These are phyloP conservation scores for Fusarium sp. DNA, from an alignment of 2,329 filamentous ascomycete species.

Conservation along the genomic window DNA sequence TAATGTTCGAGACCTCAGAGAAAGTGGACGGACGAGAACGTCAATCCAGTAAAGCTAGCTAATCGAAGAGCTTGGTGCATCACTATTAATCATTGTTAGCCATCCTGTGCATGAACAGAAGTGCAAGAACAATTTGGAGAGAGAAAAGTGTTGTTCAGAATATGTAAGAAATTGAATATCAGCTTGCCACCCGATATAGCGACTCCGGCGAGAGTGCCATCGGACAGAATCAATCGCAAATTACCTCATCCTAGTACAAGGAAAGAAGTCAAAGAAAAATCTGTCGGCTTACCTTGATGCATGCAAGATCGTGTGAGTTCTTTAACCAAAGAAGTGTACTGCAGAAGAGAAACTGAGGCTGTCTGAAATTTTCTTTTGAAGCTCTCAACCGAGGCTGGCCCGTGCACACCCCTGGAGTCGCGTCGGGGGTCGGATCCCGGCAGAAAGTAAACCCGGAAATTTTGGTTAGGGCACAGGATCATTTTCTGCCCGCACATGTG, in stretches of 20 bases:
- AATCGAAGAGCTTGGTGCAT: not conserved
- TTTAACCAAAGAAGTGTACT: conserved; percentile 15
- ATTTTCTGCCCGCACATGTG: conserved; percentile 56
- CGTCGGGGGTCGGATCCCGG: conserved; percentile 32
- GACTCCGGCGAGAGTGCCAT: conserved; percentile 91
- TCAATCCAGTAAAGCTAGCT: not conserved
- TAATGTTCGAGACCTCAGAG: not conserved
- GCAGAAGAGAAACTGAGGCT: not conserved
- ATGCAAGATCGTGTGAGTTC: conserved; percentile 34
- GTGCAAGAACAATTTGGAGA: conserved; percentile 38
- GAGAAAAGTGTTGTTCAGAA: conserved; percentile 73
- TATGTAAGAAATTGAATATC: conserved; percentile 99
- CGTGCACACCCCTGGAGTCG: conserved; percentile 25
- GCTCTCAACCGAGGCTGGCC: conserved; percentile 34
- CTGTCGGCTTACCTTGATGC: conserved; percentile 46
- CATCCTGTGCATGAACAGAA: conserved; percentile 28
- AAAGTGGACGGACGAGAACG: not conserved
- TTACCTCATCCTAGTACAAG: conserved; percentile 83
- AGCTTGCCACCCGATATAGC: conserved; percentile 80
- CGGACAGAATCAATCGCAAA: conserved; percentile 96
- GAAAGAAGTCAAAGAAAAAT: conserved; percentile 10
- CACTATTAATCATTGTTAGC: conserved; percentile 41
- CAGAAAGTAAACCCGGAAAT: conserved; percentile 46
- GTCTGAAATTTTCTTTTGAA: conserved; percentile 44
- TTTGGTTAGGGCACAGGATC: conserved; percentile 56